Evolutionary conservation across 768 basidiomycete species (phyloP).

Genomic region (Dioszegia aurantiaca): DNA sequence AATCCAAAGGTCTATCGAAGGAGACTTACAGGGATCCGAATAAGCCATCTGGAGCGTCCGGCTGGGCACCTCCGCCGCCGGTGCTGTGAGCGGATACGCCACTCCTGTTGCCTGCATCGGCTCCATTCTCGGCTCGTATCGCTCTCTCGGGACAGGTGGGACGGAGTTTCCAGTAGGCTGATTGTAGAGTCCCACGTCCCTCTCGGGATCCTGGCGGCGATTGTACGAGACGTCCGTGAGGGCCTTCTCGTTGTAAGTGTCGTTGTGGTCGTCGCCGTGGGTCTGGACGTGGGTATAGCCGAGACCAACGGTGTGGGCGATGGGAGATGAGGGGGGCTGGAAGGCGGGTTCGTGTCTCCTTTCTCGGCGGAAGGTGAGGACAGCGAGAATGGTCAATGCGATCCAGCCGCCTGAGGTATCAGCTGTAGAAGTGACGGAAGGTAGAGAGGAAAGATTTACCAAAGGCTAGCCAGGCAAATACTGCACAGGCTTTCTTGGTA

Average conservation of each 20-base stretch:
- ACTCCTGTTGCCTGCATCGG: constrained; percentile 53
- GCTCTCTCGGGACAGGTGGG: not conserved
- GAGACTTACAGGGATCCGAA: constrained; percentile 44
- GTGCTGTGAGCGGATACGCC: constrained; percentile 42
- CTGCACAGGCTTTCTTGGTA: constrained; percentile 83
- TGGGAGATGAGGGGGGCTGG: constrained; percentile 57
- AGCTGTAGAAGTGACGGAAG: not conserved
- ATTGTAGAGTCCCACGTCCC: constrained; percentile 14
- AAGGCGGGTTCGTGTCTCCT: constrained; percentile 67
- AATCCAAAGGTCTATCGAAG: not conserved
- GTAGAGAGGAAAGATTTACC: not conserved
- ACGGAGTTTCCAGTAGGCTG: not conserved
- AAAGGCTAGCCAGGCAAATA: constrained; percentile 71
- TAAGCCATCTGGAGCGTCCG: constrained; percentile 78
- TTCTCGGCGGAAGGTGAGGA: constrained; percentile 75
- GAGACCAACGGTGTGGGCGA: constrained; percentile 4
- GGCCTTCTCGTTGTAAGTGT: constrained; percentile 36
- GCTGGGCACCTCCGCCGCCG: constrained; percentile 62
- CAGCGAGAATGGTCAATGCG: constrained; percentile 64
- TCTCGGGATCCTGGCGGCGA: constrained; percentile 12
- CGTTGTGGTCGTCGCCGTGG: constrained; percentile 22
- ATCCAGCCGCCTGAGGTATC: constrained; percentile 64
- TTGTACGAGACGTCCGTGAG: constrained; percentile 19
- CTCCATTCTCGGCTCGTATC: constrained; percentile 14
- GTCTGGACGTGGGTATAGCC: constrained; percentile 25